These are phyloP conservation scores for Dactylis glomerata DNA, from an alignment of 176 grass and related monocot species.

Conservation along the genomic window DNA sequence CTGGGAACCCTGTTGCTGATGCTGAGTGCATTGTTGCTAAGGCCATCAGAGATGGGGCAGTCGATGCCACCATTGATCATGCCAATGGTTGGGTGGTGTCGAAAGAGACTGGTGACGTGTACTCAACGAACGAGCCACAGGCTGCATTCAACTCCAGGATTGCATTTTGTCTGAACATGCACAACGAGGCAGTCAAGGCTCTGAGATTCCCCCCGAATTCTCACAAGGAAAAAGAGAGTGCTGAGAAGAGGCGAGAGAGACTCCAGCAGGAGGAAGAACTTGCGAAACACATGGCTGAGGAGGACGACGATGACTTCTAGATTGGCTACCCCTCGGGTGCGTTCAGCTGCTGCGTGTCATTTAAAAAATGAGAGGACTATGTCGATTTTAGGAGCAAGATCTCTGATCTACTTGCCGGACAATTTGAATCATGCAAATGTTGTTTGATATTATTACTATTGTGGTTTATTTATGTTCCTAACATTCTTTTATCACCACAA, in stretches of 20 bases:
- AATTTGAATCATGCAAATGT: neutral
- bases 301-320: constrained; percentile 86
- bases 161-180: constrained; percentile 91
- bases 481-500: constrained; percentile 11
- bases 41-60: constrained; percentile 74
- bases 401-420: neutral
- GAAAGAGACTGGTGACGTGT: constrained; percentile 77
- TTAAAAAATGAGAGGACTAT: neutral
- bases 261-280: constrained; percentile 90
- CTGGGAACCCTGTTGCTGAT: constrained; percentile 59
- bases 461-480: constrained; percentile 22
- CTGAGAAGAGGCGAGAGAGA: constrained; percentile 75
- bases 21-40: constrained; percentile 85
- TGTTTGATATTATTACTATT: neutral
- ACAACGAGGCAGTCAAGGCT: constrained; percentile 77
- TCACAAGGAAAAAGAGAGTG: constrained; percentile 83
- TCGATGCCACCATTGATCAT: constrained; percentile 85
- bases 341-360: constrained; percentile 22
- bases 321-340: neutral
- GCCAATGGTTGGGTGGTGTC: constrained; percentile 80
- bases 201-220: constrained; percentile 78
- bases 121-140: constrained; percentile 90
- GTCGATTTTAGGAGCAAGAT: neutral
- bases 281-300: constrained; percentile 80
- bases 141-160: constrained; percentile 71